These are phyloP conservation scores for Malus hybrid DNA, from an alignment of 331 rosid species.

Conservation along the genomic window DNA sequence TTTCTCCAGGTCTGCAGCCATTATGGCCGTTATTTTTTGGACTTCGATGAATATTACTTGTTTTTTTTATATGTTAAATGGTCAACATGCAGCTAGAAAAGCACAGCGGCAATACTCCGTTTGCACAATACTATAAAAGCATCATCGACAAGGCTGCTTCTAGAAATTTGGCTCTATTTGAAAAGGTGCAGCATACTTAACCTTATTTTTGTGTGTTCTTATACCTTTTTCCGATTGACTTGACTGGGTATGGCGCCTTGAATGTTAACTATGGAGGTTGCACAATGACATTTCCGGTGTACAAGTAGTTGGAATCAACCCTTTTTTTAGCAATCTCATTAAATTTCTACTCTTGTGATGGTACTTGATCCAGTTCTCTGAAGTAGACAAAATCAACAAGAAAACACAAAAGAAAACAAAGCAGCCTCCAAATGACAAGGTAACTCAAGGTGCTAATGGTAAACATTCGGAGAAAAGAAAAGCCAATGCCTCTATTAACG, in stretches of 20 bases:
- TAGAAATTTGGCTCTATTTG: conserved; percentile 37
- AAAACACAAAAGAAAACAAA: conserved; percentile 16
- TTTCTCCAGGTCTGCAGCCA: conserved; percentile 70
- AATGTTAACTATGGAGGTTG: background rate
- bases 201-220: background rate
- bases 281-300: background rate
- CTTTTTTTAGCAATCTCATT: background rate
- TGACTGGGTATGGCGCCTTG: background rate
- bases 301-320: background rate
- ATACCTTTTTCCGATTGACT: background rate
- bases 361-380: conserved; percentile 35
- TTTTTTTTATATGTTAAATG: background rate
- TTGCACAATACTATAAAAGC: conserved; percentile 75
- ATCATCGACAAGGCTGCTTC: conserved; percentile 64
- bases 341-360: background rate
- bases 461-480: conserved; percentile 13
- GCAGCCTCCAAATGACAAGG: conserved; percentile 15
- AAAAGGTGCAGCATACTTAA: conserved; percentile 49
- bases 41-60: background rate
- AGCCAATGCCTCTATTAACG: background rate
- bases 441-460: conserved; percentile 25
- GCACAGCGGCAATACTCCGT: conserved; percentile 41
- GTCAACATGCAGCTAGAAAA: conserved; percentile 55
- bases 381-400: conserved; percentile 14
- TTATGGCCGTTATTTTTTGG: background rate